Percentiles rank a stretch among this genome's conserved stretches.
Conservation (phyloP, 805 yeast species). For the Metschnikowia cubensis region DNA sequence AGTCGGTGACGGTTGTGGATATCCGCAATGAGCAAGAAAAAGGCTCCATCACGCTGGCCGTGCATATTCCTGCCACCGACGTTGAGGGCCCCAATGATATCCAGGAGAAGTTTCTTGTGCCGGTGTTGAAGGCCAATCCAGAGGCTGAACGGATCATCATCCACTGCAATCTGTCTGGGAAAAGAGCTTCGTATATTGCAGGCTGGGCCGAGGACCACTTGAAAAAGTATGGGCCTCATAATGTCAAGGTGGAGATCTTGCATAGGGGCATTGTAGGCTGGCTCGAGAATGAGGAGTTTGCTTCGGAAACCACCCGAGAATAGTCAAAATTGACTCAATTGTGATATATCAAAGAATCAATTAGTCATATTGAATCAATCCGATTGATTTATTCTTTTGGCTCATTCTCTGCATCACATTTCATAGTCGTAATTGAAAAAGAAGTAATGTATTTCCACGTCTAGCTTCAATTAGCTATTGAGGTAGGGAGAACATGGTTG, state of each 20-base stretch:
- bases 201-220: slow-evolving; percentile 23
- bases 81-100: slow-evolving; percentile 16
- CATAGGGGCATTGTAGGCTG: slow-evolving; percentile 24
- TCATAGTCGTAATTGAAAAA: too few relatives aligned
- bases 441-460: too few relatives aligned
- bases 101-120: slow-evolving; percentile 13
- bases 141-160: slow-evolving; percentile 15
- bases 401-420: too few relatives aligned
- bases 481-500: too few relatives aligned
- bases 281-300: slow-evolving; percentile 14
- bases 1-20: slow-evolving; percentile 18
- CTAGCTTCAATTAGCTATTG: too few relatives aligned
- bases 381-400: too few relatives aligned
- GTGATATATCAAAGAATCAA: neutral
- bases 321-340: neutral
- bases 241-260: slow-evolving; percentile 19
- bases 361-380: too few relatives aligned
- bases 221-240: slow-evolving; percentile 10
- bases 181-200: slow-evolving; percentile 19
- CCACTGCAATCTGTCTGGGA: slow-evolving; percentile 22
- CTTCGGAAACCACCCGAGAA: slow-evolving; percentile 8
- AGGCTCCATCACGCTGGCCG: slow-evolving; percentile 16
- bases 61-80: slow-evolving; percentile 21
- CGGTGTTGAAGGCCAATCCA: slow-evolving; percentile 11
- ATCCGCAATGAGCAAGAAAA: slow-evolving; percentile 18